Percentiles rank a stretch among this genome's conserved stretches.
Conservation (phyloP, 1,284 basidiomycete species). For the Mycosarcoma maydis region DNA sequence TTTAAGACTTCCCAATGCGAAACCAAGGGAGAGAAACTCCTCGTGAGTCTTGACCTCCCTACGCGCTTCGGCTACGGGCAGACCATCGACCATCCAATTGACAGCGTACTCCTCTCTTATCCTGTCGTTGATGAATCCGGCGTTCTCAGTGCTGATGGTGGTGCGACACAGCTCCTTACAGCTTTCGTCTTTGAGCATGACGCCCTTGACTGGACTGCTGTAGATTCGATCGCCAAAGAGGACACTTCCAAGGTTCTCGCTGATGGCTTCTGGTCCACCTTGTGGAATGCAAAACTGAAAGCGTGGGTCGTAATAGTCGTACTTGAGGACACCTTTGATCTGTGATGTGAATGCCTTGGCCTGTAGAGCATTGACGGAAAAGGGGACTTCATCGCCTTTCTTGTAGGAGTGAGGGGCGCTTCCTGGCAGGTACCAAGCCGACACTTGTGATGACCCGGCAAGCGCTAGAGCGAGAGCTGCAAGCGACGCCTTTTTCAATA, state of each 20-base stretch:
- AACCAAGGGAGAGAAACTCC: constrained; percentile 72
- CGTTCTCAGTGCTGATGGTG: constrained; percentile 76
- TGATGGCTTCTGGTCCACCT: constrained; percentile 79
- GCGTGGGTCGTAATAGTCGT: constrained; percentile 83
- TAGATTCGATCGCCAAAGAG: constrained; percentile 96
- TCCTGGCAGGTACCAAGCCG: constrained; percentile 68
- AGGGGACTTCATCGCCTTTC: constrained; percentile 64
- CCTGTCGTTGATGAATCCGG: constrained; percentile 87
- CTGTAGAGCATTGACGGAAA: constrained; percentile 66
- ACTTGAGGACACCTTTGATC: constrained; percentile 59
- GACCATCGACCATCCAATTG: constrained; percentile 93
- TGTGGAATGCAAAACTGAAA: constrained; percentile 88
- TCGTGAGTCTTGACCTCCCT: constrained; percentile 64
- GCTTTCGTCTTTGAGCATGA: constrained; percentile 77
- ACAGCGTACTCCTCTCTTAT: constrained; percentile 92
- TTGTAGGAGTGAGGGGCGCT: constrained; percentile 67
- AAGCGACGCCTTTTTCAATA: constrained; percentile 9
- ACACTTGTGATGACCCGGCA: constrained; percentile 13
- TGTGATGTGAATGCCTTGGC: constrained; percentile 59
- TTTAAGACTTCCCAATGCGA: constrained; percentile 64
- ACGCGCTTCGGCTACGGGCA: constrained; percentile 77
- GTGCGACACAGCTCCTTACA: constrained; percentile 81
- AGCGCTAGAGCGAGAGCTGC: constrained; percentile 20
- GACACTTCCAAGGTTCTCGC: constrained; percentile 90
- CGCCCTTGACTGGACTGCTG: constrained; percentile 84